A percentile compares a stretch with the other conserved stretches of the same genome.
phyloP scores from a whole-genome alignment of 192 early-diverging fungal genomes.

The Coemansia sp. region DNA sequence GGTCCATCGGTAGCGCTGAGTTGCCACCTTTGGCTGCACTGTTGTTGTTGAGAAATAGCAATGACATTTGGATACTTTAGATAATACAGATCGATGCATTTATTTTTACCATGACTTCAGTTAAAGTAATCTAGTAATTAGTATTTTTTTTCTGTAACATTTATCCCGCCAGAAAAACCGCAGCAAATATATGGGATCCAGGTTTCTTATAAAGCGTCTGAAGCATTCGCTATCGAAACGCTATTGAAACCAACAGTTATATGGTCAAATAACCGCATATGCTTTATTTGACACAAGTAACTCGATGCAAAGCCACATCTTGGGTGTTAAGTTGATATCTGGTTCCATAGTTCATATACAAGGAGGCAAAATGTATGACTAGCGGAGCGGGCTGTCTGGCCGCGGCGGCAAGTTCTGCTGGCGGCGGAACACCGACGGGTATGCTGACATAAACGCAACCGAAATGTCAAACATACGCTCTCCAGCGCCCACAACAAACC shows the following conservation, averaged over 20 bases:
- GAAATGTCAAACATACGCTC: conserved; percentile 49
- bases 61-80: background rate
- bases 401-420: conserved; percentile 2
- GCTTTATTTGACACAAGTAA: no score
- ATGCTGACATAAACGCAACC: conserved; percentile 49
- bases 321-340: no score
- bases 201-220: no score
- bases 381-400: background rate
- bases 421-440: conserved; percentile 45
- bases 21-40: background rate
- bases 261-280: no score
- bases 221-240: no score
- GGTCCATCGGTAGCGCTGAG: conserved; percentile 30
- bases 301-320: no score
- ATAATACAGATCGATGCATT: background rate
- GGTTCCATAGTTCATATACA: no score
- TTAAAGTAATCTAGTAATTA: background rate
- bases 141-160: background rate
- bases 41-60: background rate
- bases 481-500: conserved; percentile 37
- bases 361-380: background rate
- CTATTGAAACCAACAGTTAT: no score
- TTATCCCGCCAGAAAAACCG: no score
- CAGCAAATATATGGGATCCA: no score
- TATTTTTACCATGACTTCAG: background rate